Percentiles rank a stretch among this genome's conserved stretches.
Evolutionary conservation across 441 rosid genomes (phyloP).

Genomic region (Eruca vesicaria): DNA sequence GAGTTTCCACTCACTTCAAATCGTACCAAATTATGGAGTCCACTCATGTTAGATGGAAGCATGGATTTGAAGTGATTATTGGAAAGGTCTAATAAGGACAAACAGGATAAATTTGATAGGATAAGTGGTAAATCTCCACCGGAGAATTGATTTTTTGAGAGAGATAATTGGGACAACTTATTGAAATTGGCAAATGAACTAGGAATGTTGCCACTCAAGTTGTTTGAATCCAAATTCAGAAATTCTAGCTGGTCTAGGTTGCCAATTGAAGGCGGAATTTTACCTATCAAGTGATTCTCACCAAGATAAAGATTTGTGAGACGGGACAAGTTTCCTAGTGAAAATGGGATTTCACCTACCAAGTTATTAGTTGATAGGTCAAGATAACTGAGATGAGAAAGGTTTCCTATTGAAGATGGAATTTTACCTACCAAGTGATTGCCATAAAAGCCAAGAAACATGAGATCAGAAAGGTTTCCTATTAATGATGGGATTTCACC

Average conservation of each 20-base stretch:
- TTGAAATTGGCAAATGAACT: not conserved
- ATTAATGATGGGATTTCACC: not conserved
- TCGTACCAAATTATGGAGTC: not conserved
- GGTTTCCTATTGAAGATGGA: not conserved
- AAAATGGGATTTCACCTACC: not conserved
- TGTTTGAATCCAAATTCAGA: not conserved
- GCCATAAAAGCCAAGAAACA: not conserved
- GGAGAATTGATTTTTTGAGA: not conserved
- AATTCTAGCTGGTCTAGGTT: not conserved
- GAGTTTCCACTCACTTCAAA: not conserved
- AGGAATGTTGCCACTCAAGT: not conserved
- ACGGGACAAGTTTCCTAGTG: not conserved
- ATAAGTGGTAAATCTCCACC: not conserved
- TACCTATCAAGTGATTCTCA: not conserved
- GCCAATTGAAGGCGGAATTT: not conserved
- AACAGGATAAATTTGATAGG: not conserved
- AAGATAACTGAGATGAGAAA: not conserved
- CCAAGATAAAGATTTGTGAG: not conserved
- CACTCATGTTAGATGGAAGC: not conserved
- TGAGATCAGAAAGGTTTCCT: slow-evolving; percentile 10
- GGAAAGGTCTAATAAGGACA: not conserved
- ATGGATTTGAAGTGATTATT: not conserved
- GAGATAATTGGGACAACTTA: not conserved
- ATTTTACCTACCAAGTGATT: not conserved
- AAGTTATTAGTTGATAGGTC: not conserved